These are phyloP conservation scores for Kitagawia praeruptora DNA, from an alignment of 129 eudicot genomes.

Conservation along the genomic window DNA sequence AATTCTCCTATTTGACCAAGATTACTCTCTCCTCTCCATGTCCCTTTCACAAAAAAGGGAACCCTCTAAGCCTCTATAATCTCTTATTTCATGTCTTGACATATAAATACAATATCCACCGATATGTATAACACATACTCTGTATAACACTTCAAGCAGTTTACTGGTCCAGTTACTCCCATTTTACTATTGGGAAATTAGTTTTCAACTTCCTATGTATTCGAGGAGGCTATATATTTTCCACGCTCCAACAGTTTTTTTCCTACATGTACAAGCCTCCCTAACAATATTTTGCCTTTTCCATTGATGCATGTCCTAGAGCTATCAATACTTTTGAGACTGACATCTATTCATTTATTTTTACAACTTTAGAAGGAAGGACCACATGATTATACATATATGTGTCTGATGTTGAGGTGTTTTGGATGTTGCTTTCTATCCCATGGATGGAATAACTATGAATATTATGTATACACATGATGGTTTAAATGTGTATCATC, in stretches of 20 bases:
- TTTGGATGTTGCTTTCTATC: background rate
- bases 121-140: no score
- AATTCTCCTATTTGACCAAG: no score
- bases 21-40: background rate
- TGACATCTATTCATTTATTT: background rate
- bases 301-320: background rate
- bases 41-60: constrained; percentile 35
- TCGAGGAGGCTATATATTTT: background rate
- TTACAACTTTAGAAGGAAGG: background rate
- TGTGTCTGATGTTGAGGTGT: background rate
- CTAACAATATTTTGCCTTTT: background rate
- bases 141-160: no score
- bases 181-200: no score
- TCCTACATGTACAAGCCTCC: no score
- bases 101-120: no score
- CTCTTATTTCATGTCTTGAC: no score
- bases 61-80: background rate
- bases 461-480: no score
- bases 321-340: constrained; percentile 18
- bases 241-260: background rate
- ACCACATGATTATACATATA: background rate
- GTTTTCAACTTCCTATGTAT: no score
- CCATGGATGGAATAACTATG: background rate
- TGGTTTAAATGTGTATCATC: no score
- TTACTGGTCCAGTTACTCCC: no score